Evolutionary conservation across 2,329 filamentous ascomycete genomes (phyloP).

Genomic region (Gliomastix tumulicola): DNA sequence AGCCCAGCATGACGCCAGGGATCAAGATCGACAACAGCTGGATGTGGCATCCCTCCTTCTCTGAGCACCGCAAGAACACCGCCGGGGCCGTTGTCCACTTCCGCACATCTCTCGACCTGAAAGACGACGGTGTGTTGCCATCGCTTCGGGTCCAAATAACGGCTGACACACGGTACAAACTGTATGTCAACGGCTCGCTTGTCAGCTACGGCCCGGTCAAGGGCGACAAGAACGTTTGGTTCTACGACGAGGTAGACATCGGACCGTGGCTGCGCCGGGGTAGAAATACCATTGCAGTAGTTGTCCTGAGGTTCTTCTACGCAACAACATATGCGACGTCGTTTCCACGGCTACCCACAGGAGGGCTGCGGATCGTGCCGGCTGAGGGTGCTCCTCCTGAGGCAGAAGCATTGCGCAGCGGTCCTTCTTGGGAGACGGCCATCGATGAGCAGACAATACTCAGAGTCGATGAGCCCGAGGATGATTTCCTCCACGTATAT

Average conservation of each 20-base stretch:
- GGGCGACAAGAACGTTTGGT: slow-evolving; percentile 23
- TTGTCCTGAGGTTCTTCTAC: slow-evolving; percentile 17
- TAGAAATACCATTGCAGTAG: slow-evolving; percentile 15
- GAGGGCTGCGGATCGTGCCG: slow-evolving; percentile 6
- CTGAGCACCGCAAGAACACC: background rate
- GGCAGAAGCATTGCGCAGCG: slow-evolving; percentile 1
- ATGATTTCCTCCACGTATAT: slow-evolving; percentile 10
- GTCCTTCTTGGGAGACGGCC: slow-evolving; percentile 4
- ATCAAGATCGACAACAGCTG: background rate
- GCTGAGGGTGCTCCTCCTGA: no score
- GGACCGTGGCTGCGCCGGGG: slow-evolving; percentile 13
- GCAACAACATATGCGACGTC: slow-evolving; percentile 6
- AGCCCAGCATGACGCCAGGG: no score
- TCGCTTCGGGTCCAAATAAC: slow-evolving; percentile 15
- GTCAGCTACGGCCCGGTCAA: slow-evolving; percentile 26
- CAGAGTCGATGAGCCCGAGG: slow-evolving; percentile 7
- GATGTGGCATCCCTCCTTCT: background rate
- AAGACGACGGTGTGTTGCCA: background rate
- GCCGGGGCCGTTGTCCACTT: background rate
- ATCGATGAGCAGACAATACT: slow-evolving; percentile 5
- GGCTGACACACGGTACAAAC: slow-evolving; percentile 34
- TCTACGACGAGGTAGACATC: slow-evolving; percentile 21
- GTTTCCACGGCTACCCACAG: slow-evolving; percentile 8
- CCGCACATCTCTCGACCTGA: background rate
- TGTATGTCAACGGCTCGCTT: slow-evolving; percentile 26